These are phyloP conservation scores for Starmera dryadoides DNA, from an alignment of 805 yeast species.

Conservation along the genomic window DNA sequence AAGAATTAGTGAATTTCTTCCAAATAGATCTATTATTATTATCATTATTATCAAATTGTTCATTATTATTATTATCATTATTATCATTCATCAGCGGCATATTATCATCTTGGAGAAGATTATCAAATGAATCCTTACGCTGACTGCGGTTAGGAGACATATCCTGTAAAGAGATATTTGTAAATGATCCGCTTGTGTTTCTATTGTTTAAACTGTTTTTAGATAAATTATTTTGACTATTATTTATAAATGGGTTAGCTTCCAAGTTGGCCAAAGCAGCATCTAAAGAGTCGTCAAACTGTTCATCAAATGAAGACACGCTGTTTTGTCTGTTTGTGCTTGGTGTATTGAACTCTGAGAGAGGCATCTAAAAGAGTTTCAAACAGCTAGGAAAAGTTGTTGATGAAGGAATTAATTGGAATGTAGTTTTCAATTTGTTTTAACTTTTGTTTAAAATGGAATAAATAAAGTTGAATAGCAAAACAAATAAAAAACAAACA, in stretches of 20 bases:
- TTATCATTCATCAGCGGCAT: slow-evolving; percentile 7
- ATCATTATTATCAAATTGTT: background rate
- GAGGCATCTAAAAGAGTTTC: slow-evolving; percentile 11
- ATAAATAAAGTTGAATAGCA: too few species aligned
- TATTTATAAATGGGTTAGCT: slow-evolving; percentile 29
- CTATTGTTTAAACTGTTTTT: slow-evolving; percentile 22
- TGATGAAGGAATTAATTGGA: too few species aligned
- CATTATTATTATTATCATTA: slow-evolving; percentile 11
- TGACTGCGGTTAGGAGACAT: slow-evolving; percentile 16
- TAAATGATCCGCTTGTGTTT: slow-evolving; percentile 17
- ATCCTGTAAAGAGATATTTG: slow-evolving; percentile 24
- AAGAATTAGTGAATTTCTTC: background rate
- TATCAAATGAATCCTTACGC: slow-evolving; percentile 20
- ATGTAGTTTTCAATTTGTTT: too few species aligned
- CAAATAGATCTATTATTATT: background rate
- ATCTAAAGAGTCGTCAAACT: slow-evolving; percentile 57
- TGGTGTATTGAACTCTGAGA: slow-evolving; percentile 6
- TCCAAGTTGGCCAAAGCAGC: slow-evolving; percentile 52
- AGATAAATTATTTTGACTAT: slow-evolving; percentile 19
- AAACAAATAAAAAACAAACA: too few species aligned
- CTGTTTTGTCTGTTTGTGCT: slow-evolving; percentile 17
- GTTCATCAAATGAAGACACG: slow-evolving; percentile 47
- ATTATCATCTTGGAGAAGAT: slow-evolving; percentile 12
- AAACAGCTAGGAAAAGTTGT: background rate
- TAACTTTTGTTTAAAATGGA: too few species aligned